Evolutionary conservation across 2,329 filamentous ascomycete species (phyloP), one percentile per base, ranked within the genome.

Genomic region (Lachnellula cervina): DNA sequence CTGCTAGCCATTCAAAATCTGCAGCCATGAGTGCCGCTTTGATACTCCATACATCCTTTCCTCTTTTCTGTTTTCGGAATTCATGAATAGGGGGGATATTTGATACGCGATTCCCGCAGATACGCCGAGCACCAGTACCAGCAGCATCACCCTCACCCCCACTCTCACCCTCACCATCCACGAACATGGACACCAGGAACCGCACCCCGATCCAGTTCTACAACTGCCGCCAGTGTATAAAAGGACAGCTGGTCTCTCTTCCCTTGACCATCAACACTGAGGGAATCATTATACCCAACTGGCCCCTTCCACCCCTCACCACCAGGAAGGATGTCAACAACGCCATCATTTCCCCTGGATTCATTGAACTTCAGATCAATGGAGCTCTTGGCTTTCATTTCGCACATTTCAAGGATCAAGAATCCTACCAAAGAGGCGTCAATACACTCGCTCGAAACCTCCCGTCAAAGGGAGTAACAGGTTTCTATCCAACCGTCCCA

Each of bases 341-440:
- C 42, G 71, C 68, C 47, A 77, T 82, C 48, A 69, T 82, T 52
- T 76, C 79, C 5, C 79, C 80, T 9, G 80, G 79, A 3, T 80
- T 79, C 61, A 68, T 82, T 21, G 80, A 82, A 57, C 66, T 82
- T 5, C 80, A 82, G 57, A 80, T 77, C 1, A 82, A 82, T 62
- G 69, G 69, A 2, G 66, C 65, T 35, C 54, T 67, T 5, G 78
- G 77, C 2, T 80, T 81, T 51, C 79, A 81, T 61, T 82, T 81
- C 56, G 79, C 79, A 1, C 73, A 77, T 55, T 79, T 74, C 57
- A 67, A 74, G 5, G 68, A 78, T 46, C 55, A 59, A 21, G 23
- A 25, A 16, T 43, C 56, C 8, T 80, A 80, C 65, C 63, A 62
- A 40, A 63, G 64, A 8, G 75, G 76, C 46, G 67, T 82, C 28